phyloP scores from a whole-genome alignment of 176 grass and related monocot species.

The Raddia guianensis region DNA sequence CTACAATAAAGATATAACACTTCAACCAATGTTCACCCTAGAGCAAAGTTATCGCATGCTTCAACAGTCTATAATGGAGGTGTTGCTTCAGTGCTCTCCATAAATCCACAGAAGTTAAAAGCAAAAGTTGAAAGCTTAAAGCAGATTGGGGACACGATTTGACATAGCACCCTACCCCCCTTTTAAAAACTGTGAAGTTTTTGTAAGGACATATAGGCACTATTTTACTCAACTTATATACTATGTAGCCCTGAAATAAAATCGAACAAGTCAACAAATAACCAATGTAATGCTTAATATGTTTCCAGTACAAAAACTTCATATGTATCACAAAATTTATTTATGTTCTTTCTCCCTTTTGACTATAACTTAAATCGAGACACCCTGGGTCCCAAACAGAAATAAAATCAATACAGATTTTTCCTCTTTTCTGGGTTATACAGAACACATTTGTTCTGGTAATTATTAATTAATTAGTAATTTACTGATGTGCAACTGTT shows the following conservation, averaged over 20 bases:
- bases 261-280: slow-evolving; percentile 11
- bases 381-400: background rate
- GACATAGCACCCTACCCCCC: background rate
- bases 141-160: slow-evolving; percentile 9
- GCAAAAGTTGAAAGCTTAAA: background rate
- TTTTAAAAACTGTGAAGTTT: background rate
- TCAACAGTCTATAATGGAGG: slow-evolving; percentile 5
- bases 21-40: background rate
- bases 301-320: background rate
- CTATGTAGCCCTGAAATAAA: background rate
- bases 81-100: slow-evolving; percentile 3
- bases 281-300: slow-evolving; percentile 2
- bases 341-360: slow-evolving; percentile 5
- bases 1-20: background rate
- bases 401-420: slow-evolving; percentile 14
- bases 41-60: slow-evolving; percentile 15
- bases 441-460: background rate
- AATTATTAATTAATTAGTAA: background rate
- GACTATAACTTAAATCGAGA: background rate
- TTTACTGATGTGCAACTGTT: background rate
- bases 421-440: slow-evolving; percentile 1
- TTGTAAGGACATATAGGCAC: background rate
- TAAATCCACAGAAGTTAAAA: background rate
- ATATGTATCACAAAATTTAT: background rate
- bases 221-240: slow-evolving; percentile 5